Percentiles rank a stretch among this genome's conserved stretches.
These are phyloP conservation scores for Juglanconis oblonga DNA, from an alignment of 2,329 filamentous ascomycete genomes.

Conservation along the genomic window DNA sequence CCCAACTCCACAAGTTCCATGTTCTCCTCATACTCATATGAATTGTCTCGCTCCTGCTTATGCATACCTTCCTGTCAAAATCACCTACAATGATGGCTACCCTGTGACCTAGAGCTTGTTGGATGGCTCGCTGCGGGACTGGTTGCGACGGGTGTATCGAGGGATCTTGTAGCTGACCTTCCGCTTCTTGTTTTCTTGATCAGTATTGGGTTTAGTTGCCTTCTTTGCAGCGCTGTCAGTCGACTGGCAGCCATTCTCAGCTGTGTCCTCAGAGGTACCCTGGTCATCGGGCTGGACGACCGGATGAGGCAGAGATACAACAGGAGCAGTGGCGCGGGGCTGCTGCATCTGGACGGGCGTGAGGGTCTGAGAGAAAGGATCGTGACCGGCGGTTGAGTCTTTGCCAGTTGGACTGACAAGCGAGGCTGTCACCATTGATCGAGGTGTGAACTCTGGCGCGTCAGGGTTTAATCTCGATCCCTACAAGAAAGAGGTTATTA, in stretches of 20 bases:
- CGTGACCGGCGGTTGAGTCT: slow-evolving; percentile 19
- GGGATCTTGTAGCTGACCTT: slow-evolving; percentile 21
- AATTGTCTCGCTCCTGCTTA: neutral
- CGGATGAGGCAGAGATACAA: slow-evolving; percentile 10
- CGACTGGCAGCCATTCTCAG: neutral
- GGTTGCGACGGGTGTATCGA: slow-evolving; percentile 41
- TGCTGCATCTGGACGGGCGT: slow-evolving; percentile 4
- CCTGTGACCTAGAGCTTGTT: slow-evolving; percentile 3
- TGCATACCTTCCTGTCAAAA: neutral
- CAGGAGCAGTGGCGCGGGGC: neutral
- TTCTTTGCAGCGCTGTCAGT: slow-evolving; percentile 1
- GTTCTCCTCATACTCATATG: neutral
- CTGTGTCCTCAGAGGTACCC: neutral
- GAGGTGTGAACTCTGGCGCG: slow-evolving; percentile 54
- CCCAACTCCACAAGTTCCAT: neutral
- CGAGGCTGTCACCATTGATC: slow-evolving; percentile 26
- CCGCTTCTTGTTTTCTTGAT: slow-evolving; percentile 22
- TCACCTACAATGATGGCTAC: neutral
- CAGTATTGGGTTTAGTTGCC: slow-evolving; percentile 6
- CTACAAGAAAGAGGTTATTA: slow-evolving; percentile 39
- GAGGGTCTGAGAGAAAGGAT: slow-evolving; percentile 14
- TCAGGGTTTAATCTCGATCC: slow-evolving; percentile 53
- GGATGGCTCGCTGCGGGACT: slow-evolving; percentile 46
- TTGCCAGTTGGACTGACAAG: slow-evolving; percentile 18
- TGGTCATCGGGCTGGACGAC: neutral